Conservation (phyloP, 2,329 filamentous ascomycete species). For the Rosellinia necatrix region DNA sequence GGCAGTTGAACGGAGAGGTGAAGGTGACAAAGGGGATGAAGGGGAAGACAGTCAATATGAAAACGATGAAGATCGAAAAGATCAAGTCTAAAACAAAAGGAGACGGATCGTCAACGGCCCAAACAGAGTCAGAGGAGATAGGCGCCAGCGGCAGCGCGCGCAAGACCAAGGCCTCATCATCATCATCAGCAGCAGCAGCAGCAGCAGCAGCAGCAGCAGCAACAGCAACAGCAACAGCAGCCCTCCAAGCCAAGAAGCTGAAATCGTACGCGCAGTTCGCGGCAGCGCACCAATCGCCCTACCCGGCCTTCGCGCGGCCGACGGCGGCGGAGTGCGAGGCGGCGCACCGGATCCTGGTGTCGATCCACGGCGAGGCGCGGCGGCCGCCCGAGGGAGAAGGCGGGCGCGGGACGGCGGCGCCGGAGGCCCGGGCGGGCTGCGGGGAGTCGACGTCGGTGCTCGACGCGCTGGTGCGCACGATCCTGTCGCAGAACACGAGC, state of each 20-base stretch:
- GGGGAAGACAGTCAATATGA: slow-evolving; percentile 18
- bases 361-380: slow-evolving; percentile 68
- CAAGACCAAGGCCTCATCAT: not conserved
- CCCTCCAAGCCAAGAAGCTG: slow-evolving; percentile 49
- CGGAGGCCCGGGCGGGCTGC: slow-evolving; percentile 67
- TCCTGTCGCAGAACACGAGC: slow-evolving; percentile 59
- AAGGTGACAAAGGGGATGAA: not conserved
- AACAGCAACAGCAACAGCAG: slow-evolving; percentile 17
- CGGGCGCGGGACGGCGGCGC: slow-evolving; percentile 46
- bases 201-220: not conserved
- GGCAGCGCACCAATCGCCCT: slow-evolving; percentile 56
- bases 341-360: slow-evolving; percentile 68
- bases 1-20: not conserved
- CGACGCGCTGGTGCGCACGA: slow-evolving; percentile 57
- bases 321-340: slow-evolving; percentile 69
- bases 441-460: slow-evolving; percentile 56
- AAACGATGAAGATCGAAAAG: not conserved
- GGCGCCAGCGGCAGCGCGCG: not conserved
- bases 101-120: not conserved
- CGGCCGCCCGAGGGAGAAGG: slow-evolving; percentile 64
- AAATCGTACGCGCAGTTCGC: slow-evolving; percentile 48
- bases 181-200: not conserved
- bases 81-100: not conserved
- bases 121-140: too few relatives aligned
- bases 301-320: slow-evolving; percentile 68